Percentiles rank a stretch among this genome's conserved stretches.
phyloP scores from a whole-genome alignment of 768 basidiomycete species.

The Lactarius akahatsu region DNA sequence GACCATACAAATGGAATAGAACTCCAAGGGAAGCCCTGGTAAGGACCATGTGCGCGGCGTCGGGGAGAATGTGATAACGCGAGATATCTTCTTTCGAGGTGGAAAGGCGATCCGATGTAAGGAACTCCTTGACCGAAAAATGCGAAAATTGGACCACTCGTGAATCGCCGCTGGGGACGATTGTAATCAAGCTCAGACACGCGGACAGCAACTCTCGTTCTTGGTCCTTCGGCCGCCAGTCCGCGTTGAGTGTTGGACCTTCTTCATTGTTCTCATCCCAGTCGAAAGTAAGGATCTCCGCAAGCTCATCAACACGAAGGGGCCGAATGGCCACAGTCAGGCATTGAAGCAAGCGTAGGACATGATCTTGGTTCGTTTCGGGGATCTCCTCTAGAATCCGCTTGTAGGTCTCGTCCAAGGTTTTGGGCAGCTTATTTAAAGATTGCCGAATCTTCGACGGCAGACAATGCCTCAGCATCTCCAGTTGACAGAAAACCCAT shows the following conservation, averaged over 20 bases:
- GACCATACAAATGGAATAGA: background rate
- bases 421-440: background rate
- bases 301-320: background rate
- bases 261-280: background rate
- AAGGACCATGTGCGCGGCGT: background rate
- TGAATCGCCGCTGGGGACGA: background rate
- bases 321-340: background rate
- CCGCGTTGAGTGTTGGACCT: background rate
- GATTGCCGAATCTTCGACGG: background rate
- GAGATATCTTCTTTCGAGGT: background rate
- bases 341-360: background rate
- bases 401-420: background rate
- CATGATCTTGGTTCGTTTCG: background rate
- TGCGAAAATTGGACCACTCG: background rate
- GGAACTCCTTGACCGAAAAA: background rate
- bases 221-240: background rate
- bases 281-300: background rate
- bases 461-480: background rate
- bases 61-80: background rate
- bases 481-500: background rate
- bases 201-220: background rate
- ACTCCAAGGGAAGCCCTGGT: background rate
- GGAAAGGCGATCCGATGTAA: background rate
- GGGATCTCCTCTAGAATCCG: background rate
- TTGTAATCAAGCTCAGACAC: background rate